Base-by-base conservation (phyloP, 257 asterid species). In the Solanum rostratum region DNA sequence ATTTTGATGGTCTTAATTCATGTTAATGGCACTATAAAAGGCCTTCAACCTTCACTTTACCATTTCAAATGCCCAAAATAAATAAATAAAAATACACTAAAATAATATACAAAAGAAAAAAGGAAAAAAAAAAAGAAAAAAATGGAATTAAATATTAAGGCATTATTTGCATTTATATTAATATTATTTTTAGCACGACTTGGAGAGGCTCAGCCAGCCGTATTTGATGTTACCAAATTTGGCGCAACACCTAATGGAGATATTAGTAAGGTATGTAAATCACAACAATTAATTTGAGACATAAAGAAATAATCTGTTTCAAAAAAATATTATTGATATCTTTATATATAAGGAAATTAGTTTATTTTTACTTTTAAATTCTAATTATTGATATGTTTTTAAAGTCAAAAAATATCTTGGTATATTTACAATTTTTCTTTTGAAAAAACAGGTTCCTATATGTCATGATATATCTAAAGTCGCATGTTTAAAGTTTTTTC, bases 191-290 rank as follows among this genome's bases (percentile, higher is more conserved):
- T 84, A 30, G 49, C 73, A 18, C 62, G 19, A 37, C 33, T 37
- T 15, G 85, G 81, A 55, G 84, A 49, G 18, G 46, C 62, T 46
- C 79, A 62, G 73, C 76, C 60, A 74, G n/a, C 60, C 5, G 29
- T 52, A 24, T 49, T 85, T 50, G 84, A 68, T 53, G 33, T 81
- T 54, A 82, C 87, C 18, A 70, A 70, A 71, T 71, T 22, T 84
- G 83, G 86, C 6, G 87, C 85, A 85, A 85, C 74, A 19, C n/a
- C 53, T 24, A 70, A 81, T 30, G 82, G 24, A 41, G 83, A 85
- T 68, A 19, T 85, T 33, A 73, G 30, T 4, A n/a, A 57, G 82
- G 87, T 85, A 33, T 3, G 79, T 16, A 37, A 53, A 78, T 59
- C 13, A 12, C 4, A 2, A 63, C 20, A 63, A 63, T 6, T 63